Base-by-base conservation (phyloP, 225 moss, liverwort and hornwort species). In the Polytrichum commune region DNA sequence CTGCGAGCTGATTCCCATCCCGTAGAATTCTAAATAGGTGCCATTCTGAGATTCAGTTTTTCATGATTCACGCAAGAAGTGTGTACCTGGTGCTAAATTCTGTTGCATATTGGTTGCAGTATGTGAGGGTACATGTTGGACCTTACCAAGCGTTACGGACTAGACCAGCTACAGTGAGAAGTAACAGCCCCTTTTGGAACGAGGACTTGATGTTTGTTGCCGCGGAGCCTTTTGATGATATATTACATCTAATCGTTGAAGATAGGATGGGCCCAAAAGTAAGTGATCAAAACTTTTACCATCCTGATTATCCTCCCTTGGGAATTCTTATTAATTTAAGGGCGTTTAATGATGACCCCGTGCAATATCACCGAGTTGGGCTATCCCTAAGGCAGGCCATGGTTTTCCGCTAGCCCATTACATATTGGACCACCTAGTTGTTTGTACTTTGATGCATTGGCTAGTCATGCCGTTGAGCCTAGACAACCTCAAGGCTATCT, bases 201-300 rank as follows among this genome's bases (percentile, higher is more conserved):
- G 91, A 93, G 66, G 91, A 89, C 32, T 55, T 85, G 27, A 70
- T 93, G 81, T 91, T 93, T 27, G 93, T 93, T 18, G 93, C 88
- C 20, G 86, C 93, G 0, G 93, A 93, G 69, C 93, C 93, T 1
- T 91, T 93, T 46, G 90, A 91, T 22, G 91, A 93, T 29, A 62
- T 89, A 25, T 80, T 93, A 60, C 46, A 86, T 10, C 76, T 93
- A 1, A 67, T 68, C 1, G 79, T 93, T 0, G 91, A 91, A 57
- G 93, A 93, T 9, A 66, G 76, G 0, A 30, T 86, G 0, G 82
- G 69, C 4, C 71, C 73, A 6, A 89, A 85, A 65, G 80, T 81
- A 70, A 77, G 76, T 74, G 26, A 16, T 46, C 46, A 16, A 30
- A 6, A 3, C 4, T 13, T 46, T 46, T 46, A 1, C 16, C 46